phyloP scores from a whole-genome alignment of 208 protist genomes.

The Phytomonas sp. region DNA sequence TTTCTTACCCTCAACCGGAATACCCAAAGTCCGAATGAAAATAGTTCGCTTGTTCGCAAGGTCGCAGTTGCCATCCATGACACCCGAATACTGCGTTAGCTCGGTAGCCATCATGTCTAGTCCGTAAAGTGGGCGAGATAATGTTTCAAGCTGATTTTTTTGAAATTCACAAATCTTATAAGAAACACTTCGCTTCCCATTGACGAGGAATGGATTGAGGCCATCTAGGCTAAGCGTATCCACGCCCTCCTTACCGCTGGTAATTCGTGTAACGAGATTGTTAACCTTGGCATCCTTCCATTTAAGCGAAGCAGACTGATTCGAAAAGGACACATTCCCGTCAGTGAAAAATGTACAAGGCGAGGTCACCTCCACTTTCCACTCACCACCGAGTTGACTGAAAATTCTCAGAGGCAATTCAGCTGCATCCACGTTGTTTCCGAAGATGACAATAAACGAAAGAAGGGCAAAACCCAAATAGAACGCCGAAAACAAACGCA shows the following conservation, averaged over 20 bases:
- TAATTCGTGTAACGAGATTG: background rate
- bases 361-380: conserved; percentile 47
- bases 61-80: conserved; percentile 22
- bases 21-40: conserved; percentile 36
- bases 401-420: conserved; percentile 35
- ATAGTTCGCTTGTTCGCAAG: conserved; percentile 15
- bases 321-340: conserved; percentile 30
- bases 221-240: conserved; percentile 18
- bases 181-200: conserved; percentile 14
- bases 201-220: conserved; percentile 22
- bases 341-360: conserved; percentile 21
- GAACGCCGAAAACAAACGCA: background rate
- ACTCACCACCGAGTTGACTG: conserved; percentile 42
- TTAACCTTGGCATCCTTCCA: conserved; percentile 22
- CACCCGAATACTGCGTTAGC: conserved; percentile 32
- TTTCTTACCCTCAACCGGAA: conserved; percentile 12
- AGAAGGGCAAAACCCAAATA: conserved; percentile 10
- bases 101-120: conserved; percentile 31
- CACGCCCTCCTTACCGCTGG: conserved; percentile 17
- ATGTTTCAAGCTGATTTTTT: conserved; percentile 37
- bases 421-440: conserved; percentile 12
- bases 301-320: conserved; percentile 22
- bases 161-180: conserved; percentile 41
- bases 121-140: conserved; percentile 24
- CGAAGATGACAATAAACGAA: background rate